Percentiles rank a stretch among this genome's conserved stretches.
These are phyloP conservation scores for Sporisorium iseilematis-ciliati DNA, from an alignment of 1,284 basidiomycete genomes.

Conservation along the genomic window DNA sequence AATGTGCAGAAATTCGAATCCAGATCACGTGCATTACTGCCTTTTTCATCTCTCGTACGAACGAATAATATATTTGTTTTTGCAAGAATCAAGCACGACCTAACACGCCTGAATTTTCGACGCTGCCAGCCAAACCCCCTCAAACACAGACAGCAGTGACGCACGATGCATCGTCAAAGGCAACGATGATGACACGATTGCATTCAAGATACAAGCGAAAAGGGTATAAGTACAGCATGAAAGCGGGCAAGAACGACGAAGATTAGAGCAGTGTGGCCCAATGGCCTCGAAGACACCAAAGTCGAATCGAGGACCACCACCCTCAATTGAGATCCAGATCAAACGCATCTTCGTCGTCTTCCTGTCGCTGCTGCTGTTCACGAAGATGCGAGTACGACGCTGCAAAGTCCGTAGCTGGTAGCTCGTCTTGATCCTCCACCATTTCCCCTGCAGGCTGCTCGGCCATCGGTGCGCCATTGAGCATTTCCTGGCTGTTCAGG, in stretches of 20 bases:
- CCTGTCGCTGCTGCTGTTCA: slow-evolving; percentile 32
- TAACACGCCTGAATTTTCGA: not conserved
- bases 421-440: slow-evolving; percentile 24
- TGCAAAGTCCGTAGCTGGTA: slow-evolving; percentile 30
- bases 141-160: not conserved
- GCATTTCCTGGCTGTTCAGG: slow-evolving; percentile 52
- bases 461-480: slow-evolving; percentile 38
- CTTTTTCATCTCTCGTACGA: slow-evolving; percentile 21
- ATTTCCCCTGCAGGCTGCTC: slow-evolving; percentile 23
- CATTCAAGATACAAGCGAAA: not conserved
- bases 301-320: not conserved
- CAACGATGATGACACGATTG: slow-evolving; percentile 1
- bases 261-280: not conserved
- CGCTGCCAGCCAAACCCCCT: not conserved
- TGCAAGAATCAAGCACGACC: not conserved
- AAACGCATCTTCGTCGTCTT: slow-evolving; percentile 61
- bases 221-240: slow-evolving; percentile 8
- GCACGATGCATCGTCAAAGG: not conserved
- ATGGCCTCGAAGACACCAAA: no score
- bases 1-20: slow-evolving; percentile 34
- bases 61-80: not conserved
- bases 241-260: not conserved
- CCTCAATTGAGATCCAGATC: slow-evolving; percentile 60
- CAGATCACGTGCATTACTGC: slow-evolving; percentile 21
- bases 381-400: slow-evolving; percentile 35